A percentile compares a stretch with the other conserved stretches of the same genome.
phyloP scores from a whole-genome alignment of 495 filamentous ascomycete genomes.

The Aspergillus panamensis region DNA sequence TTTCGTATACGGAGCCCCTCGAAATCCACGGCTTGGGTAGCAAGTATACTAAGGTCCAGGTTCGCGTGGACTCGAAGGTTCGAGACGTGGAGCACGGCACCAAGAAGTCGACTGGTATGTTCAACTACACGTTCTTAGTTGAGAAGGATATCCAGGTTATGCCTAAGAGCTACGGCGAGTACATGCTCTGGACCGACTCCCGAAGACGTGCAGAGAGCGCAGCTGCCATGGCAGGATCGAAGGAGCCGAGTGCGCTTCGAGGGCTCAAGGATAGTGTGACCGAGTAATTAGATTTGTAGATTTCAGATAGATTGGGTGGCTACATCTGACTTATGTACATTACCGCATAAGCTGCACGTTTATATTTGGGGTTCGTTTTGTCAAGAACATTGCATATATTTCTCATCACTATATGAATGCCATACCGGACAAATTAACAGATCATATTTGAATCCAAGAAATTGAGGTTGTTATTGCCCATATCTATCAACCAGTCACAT shows the following conservation, averaged over 20 bases:
- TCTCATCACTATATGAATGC: too few species aligned
- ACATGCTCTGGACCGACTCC: conserved; percentile 77
- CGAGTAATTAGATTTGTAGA: conserved; percentile 30
- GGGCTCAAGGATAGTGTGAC: conserved; percentile 46
- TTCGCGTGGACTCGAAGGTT: conserved; percentile 74
- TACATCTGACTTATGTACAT: background rate
- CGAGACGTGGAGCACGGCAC: conserved; percentile 73
- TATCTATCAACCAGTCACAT: conserved; percentile 16
- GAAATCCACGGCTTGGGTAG: conserved; percentile 32
- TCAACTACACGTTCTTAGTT: conserved; percentile 83
- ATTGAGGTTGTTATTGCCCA: background rate
- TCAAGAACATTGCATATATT: background rate
- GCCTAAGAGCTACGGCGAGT: conserved; percentile 71
- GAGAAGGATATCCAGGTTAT: conserved; percentile 69
- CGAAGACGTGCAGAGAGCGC: conserved; percentile 54
- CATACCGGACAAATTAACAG: background rate
- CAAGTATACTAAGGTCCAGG: conserved; percentile 64
- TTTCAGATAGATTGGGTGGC: background rate
- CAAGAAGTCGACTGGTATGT: conserved; percentile 73
- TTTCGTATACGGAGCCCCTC: conserved; percentile 73
- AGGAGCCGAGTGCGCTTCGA: conserved; percentile 37
- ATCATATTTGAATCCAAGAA: background rate
- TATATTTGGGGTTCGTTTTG: background rate
- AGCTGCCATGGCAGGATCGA: conserved; percentile 31
- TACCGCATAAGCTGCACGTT: background rate